phyloP scores from a whole-genome alignment of 2,329 filamentous ascomycete species.

The Fusarium annulatum region DNA sequence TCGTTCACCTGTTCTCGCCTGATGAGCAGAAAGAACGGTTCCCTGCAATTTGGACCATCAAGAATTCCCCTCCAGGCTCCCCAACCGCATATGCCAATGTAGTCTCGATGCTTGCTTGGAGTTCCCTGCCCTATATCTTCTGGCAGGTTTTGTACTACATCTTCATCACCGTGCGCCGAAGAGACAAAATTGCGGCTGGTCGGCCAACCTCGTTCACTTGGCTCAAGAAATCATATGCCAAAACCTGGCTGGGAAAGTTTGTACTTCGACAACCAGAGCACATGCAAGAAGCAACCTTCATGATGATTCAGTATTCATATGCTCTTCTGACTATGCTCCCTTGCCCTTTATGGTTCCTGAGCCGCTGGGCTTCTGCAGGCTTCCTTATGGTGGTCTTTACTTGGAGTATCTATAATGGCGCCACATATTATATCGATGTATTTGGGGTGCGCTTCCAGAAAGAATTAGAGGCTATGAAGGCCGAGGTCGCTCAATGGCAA shows the following conservation, averaged over 20 bases:
- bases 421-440: conserved; percentile 97
- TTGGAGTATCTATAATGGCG: conserved; percentile 97
- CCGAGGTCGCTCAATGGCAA: conserved; percentile 92
- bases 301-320: conserved; percentile 94
- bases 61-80: conserved; percentile 73
- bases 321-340: conserved; percentile 94
- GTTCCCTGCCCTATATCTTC: conserved; percentile 88
- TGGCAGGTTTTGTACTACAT: conserved; percentile 97
- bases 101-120: conserved; percentile 90
- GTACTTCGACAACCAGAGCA: conserved; percentile 80
- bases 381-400: conserved; percentile 88
- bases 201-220: conserved; percentile 97
- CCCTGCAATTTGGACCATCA: conserved; percentile 87
- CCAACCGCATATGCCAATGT: conserved; percentile 83
- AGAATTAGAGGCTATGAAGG: conserved; percentile 88
- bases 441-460: conserved; percentile 98
- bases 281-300: conserved; percentile 90
- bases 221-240: conserved; percentile 91
- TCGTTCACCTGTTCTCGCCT: conserved; percentile 82
- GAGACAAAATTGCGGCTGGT: conserved; percentile 94
- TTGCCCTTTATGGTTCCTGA: conserved; percentile 95
- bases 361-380: conserved; percentile 77
- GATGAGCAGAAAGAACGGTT: conserved; percentile 76
- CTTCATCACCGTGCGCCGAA: conserved; percentile 93
- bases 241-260: conserved; percentile 86